phyloP scores from a whole-genome alignment of 1,139 yeast genomes.

The Debaryomyces psychrophilus region DNA sequence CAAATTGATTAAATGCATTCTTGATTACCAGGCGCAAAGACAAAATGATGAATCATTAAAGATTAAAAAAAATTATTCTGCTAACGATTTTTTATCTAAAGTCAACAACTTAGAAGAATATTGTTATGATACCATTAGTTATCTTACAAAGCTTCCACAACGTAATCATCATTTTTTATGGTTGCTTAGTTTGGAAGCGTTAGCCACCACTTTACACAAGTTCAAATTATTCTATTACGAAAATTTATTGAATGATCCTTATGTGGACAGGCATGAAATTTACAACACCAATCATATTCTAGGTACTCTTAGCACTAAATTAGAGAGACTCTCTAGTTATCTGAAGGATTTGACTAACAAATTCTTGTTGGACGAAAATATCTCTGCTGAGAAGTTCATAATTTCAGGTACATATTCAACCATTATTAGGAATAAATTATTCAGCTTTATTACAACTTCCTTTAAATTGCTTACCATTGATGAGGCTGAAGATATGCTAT shows the following conservation, averaged over 20 bases:
- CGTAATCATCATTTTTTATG: constrained; percentile 24
- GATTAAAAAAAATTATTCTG: not conserved
- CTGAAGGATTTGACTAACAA: constrained; percentile 13
- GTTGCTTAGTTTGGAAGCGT: constrained; percentile 21
- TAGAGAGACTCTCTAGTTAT: constrained; percentile 18
- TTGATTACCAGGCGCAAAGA: not conserved
- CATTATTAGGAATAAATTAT: constrained; percentile 11
- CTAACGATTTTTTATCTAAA: constrained; percentile 13
- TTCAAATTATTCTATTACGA: constrained; percentile 16
- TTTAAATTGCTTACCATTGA: constrained; percentile 23
- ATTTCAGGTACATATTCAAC: constrained; percentile 11
- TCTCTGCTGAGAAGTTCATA: constrained; percentile 9
- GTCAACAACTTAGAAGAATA: constrained; percentile 26
- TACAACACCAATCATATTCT: not conserved
- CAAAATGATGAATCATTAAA: constrained; percentile 1
- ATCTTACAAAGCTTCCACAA: constrained; percentile 18
- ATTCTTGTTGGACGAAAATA: constrained; percentile 4
- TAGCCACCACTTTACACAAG: constrained; percentile 16
- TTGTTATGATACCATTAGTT: constrained; percentile 20
- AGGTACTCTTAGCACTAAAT: constrained; percentile 13
- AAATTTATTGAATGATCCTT: constrained; percentile 13
- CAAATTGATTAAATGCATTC: constrained; percentile 6
- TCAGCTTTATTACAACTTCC: constrained; percentile 14
- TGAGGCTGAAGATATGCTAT: constrained; percentile 17
- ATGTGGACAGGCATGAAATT: constrained; percentile 5